Evolutionary conservation across 768 basidiomycete genomes (phyloP), one percentile per base, ranked within the genome.

Genomic region (Tephrocybe sp.): DNA sequence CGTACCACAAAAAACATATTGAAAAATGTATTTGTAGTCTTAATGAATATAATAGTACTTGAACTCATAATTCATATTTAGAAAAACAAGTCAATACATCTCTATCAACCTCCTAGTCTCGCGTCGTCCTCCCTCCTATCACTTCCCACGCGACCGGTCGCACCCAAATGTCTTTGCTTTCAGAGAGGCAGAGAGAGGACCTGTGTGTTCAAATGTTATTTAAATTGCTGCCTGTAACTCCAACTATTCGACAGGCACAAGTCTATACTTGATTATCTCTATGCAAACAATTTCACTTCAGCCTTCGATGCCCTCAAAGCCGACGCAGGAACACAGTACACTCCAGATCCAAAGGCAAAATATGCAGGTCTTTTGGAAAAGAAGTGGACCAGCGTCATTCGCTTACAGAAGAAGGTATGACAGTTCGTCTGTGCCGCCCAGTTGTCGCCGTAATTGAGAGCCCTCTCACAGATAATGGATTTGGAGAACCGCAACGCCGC

Each of bases 331-430:
- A 63, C 78, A 22, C 82, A 85, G 53, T 89, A 87, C 65, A 75
- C 78, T 3, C 89, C 89, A 13, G 93, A 96, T 73, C 83, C 91
- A 19, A 92, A 89, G 65, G 84, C 91, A 45, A 88, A 90, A 66
- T 87, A 85, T 61, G 84, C 85, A 1, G 94, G 93, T 1, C 71
- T 98, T 50, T 71, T 98, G 53, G 95, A 92, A 75, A 96, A 96
- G 85, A 98, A 98, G 69, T 98, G 95, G 95, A 96, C 92, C 43
- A 91, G 88, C 63, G 92, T 97, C 31, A 95, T 98, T 52, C 80
- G 95, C 58, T 69, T 98, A 65, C 95, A 98, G 74, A 92, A 95
- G 78, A 96, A 95, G 84, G 92, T 87, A 54, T 48, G 26, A 26
- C 26, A 26, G 7, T 26, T 26, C 26, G 7, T 26, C 26, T 26